Evolutionary conservation across 768 basidiomycete genomes (phyloP).

Genomic region (Artomyces pyxidatus): DNA sequence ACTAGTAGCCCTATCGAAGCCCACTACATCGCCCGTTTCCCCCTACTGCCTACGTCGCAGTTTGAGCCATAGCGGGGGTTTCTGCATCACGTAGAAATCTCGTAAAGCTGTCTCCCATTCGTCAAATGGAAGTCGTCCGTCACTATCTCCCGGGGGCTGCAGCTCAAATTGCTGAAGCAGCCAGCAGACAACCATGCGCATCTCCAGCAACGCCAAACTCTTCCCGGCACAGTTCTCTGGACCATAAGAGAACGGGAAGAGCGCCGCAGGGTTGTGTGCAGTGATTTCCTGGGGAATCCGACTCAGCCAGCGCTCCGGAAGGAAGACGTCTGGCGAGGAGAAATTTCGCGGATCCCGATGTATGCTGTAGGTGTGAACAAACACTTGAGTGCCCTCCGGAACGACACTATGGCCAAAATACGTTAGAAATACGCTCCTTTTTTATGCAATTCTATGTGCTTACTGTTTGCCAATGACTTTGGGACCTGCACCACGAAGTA

Average conservation of each 20-base stretch:
- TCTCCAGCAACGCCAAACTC: conserved; percentile 33
- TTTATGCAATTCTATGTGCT: neutral
- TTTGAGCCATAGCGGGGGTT: neutral
- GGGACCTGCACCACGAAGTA: neutral
- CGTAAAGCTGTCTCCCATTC: conserved; percentile 5
- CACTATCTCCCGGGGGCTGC: neutral
- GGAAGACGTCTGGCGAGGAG: conserved; percentile 7
- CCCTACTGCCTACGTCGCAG: conserved; percentile 3
- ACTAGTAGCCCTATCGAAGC: too few species aligned
- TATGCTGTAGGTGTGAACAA: conserved; percentile 11
- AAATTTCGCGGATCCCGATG: conserved; percentile 12
- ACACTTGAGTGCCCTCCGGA: conserved; percentile 11
- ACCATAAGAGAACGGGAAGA: conserved; percentile 36
- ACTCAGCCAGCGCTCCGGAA: conserved; percentile 10
- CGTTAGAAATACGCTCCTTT: neutral
- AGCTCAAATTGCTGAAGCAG: conserved; percentile 30
- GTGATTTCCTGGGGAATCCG: conserved; percentile 8
- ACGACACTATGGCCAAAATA: conserved; percentile 3
- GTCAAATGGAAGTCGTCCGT: neutral
- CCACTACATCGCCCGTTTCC: neutral
- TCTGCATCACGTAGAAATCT: conserved; percentile 10
- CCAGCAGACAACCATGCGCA: conserved; percentile 30
- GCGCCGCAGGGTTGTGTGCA: conserved; percentile 25
- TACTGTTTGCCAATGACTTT: neutral
- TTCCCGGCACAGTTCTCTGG: conserved; percentile 36